Evolutionary conservation across 805 yeast species (phyloP), one percentile per base, ranked within the genome.

Genomic region (Spathaspora boniae): DNA sequence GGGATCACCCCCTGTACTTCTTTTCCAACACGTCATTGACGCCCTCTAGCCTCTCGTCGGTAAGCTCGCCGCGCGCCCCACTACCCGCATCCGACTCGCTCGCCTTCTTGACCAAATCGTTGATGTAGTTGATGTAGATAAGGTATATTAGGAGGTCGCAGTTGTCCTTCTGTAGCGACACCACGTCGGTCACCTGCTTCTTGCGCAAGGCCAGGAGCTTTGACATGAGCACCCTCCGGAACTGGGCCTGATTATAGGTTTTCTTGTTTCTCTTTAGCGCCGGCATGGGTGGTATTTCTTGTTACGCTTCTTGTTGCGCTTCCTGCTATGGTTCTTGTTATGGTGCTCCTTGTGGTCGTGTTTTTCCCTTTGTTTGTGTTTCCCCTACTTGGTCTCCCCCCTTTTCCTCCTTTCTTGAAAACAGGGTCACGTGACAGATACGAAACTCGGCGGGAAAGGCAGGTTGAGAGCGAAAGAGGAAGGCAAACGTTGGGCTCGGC

Each of bases 111-210:
- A 72, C 47, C 22, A 75, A 56, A 24, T 52, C 64, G 44, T 58
- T 56, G 35, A 76, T 40, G 45, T 74, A 77, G 25, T 72, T 60
- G 23, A 72, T 50, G 37, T 74, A 74, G 29, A 76, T 62, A 33
- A 77, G 46, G 35, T 74, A 67, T 15, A 76, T 45, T 35, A 77
- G 47, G 31, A 68, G 39, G 45, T 68, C 75, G 15, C 67, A 50
- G 31, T 62, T 59, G 41, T 70, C 76, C 16, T 60, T 60, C 22
- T 56, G 54, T 11, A 66, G 33, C 6, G 44, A 23, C 29, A 48
- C 43, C 26, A 46, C 34, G 30, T 50, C 51, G 28, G 57, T 45
- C 14, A 31, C 29, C n/a, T 44, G 12, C 7, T 42, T 40, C 4
- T 33, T 31, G n/a, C n/a, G n/a, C n/a, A n/a, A n/a, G n/a, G n/a